These are phyloP conservation scores for Podila horticola DNA, from an alignment of 192 early-diverging fungal genomes.

Conservation along the genomic window DNA sequence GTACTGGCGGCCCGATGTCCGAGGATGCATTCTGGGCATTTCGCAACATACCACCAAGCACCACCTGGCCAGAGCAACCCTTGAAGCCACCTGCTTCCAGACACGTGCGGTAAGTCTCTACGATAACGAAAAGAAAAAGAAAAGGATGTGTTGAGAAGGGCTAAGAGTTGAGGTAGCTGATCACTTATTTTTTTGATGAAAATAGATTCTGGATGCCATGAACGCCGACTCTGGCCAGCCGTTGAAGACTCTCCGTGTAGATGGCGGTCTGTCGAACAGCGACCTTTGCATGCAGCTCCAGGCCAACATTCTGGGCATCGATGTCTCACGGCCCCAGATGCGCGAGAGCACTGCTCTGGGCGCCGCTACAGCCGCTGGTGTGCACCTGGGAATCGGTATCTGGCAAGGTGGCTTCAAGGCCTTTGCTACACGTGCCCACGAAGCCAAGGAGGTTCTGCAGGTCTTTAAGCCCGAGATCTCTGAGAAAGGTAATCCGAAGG, in stretches of 20 bases:
- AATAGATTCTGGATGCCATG: slow-evolving; percentile 85
- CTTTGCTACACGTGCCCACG: slow-evolving; percentile 15
- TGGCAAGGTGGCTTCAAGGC: slow-evolving; percentile 50
- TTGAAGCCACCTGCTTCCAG: slow-evolving; percentile 94
- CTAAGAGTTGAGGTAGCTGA: neutral
- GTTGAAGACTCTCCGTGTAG: slow-evolving; percentile 84
- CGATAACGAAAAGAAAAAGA: too few relatives aligned
- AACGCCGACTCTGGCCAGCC: slow-evolving; percentile 77
- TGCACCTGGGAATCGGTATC: slow-evolving; percentile 66
- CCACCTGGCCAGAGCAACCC: slow-evolving; percentile 88
- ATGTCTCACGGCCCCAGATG: slow-evolving; percentile 87
- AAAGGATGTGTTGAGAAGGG: neutral
- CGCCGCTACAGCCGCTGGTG: slow-evolving; percentile 89
- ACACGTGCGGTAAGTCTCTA: slow-evolving; percentile 66
- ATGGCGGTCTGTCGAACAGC: slow-evolving; percentile 94
- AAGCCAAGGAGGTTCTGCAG: slow-evolving; percentile 14
- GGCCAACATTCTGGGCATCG: slow-evolving; percentile 83
- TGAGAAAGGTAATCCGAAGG: slow-evolving; percentile 21
- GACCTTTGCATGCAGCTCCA: slow-evolving; percentile 94
- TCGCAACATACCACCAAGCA: slow-evolving; percentile 88
- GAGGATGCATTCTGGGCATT: slow-evolving; percentile 86
- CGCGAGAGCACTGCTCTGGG: slow-evolving; percentile 93
- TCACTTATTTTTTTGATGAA: neutral
- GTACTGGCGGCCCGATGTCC: slow-evolving; percentile 93
- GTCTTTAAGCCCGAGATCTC: slow-evolving; percentile 16